Conservation (phyloP, 352 stramenopile species). For the Phytophthora palmivora region DNA sequence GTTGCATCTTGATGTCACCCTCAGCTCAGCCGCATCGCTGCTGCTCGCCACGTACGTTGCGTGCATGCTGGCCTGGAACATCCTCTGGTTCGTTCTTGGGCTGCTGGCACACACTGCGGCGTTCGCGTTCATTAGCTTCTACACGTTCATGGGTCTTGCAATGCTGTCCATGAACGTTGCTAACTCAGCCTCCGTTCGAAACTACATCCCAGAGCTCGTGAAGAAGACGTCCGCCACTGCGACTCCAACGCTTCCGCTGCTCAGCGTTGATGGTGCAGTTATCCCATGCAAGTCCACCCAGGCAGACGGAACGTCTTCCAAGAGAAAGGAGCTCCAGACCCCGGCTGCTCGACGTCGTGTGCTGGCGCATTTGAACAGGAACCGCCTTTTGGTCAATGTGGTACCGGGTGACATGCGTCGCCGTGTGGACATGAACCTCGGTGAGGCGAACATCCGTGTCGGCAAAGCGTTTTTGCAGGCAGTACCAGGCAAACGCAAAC, state of each 20-base stretch:
- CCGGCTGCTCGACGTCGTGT: slow-evolving; percentile 55
- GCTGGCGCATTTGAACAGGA: slow-evolving; percentile 46
- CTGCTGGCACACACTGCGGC: slow-evolving; percentile 40
- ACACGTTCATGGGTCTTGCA: slow-evolving; percentile 54
- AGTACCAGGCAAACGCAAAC: slow-evolving; percentile 44
- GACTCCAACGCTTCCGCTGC: slow-evolving; percentile 38
- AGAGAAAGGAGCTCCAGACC: slow-evolving; percentile 44
- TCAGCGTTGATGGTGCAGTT: slow-evolving; percentile 27
- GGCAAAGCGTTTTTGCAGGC: slow-evolving; percentile 74
- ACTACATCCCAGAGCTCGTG: slow-evolving; percentile 9
- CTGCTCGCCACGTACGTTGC: slow-evolving; percentile 36
- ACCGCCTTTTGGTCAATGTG: slow-evolving; percentile 56
- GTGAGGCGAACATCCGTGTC: slow-evolving; percentile 70
- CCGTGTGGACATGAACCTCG: slow-evolving; percentile 59
- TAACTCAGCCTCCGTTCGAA: slow-evolving; percentile 9
- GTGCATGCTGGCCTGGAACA: slow-evolving; percentile 37
- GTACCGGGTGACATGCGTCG: slow-evolving; percentile 62
- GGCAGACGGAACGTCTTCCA: slow-evolving; percentile 33
- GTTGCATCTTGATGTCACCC: slow-evolving; percentile 31
- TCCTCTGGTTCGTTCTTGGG: slow-evolving; percentile 33
- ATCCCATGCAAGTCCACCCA: slow-evolving; percentile 29
- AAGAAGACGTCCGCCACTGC: neutral
- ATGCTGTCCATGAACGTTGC: slow-evolving; percentile 44
- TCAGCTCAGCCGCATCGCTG: slow-evolving; percentile 39
- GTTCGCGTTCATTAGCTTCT: slow-evolving; percentile 56